A percentile compares a stretch with the other conserved stretches of the same genome.
These are phyloP conservation scores for Papilionanthe hybrid DNA, from an alignment of 116 monocot genomes.

Conservation along the genomic window DNA sequence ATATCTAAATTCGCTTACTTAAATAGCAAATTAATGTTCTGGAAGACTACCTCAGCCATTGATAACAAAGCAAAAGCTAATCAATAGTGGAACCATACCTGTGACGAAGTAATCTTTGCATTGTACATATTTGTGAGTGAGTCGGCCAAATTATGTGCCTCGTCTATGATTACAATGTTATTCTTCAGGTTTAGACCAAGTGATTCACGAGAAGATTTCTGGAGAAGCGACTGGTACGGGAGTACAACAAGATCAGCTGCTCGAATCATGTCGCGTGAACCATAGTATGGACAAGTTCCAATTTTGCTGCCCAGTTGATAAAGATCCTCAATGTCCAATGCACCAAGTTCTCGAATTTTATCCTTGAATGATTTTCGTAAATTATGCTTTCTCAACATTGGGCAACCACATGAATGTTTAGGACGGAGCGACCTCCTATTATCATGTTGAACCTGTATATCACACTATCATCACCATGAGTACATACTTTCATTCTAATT, in stretches of 20 bases:
- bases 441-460: slow-evolving; percentile 34
- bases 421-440: slow-evolving; percentile 17
- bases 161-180: slow-evolving; percentile 86
- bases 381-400: slow-evolving; percentile 73
- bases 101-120: slow-evolving; percentile 64
- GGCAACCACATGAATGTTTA: slow-evolving; percentile 63
- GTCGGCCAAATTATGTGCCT: slow-evolving; percentile 96
- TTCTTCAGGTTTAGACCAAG: slow-evolving; percentile 84
- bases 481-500: not conserved
- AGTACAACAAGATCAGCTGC: slow-evolving; percentile 83
- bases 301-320: slow-evolving; percentile 60
- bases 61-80: not conserved
- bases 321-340: slow-evolving; percentile 93
- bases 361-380: slow-evolving; percentile 47
- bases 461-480: not conserved
- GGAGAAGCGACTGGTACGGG: slow-evolving; percentile 87
- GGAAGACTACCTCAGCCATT: not conserved
- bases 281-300: slow-evolving; percentile 93
- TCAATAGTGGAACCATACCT: slow-evolving; percentile 37
- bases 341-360: slow-evolving; percentile 40
- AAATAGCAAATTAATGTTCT: not conserved
- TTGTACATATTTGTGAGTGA: slow-evolving; percentile 92
- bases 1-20: not conserved
- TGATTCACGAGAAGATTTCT: slow-evolving; percentile 84
- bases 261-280: slow-evolving; percentile 66